Conservation (phyloP, 2,329 filamentous ascomycete species). For the Talaromyces marneffei region DNA sequence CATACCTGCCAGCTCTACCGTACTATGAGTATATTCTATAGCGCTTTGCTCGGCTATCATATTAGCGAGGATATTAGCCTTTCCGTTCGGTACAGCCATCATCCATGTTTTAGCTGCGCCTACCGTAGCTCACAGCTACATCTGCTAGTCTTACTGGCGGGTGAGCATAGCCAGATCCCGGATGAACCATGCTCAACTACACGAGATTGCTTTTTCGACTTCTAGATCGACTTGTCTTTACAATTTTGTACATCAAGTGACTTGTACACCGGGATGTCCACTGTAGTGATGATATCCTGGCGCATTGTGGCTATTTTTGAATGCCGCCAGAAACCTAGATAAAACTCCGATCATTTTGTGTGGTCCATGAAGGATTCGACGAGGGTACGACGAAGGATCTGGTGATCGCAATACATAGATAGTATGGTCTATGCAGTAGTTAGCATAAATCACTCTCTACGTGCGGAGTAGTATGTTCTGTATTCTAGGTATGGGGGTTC, state of each 20-base stretch:
- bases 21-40: too few species aligned
- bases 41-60: not conserved
- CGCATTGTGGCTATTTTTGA: slow-evolving; percentile 3
- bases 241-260: not conserved
- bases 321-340: not conserved
- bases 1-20: too few species aligned
- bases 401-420: too few species aligned
- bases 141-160: not conserved
- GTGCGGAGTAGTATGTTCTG: too few species aligned
- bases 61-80: not conserved
- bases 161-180: not conserved
- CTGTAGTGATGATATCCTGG: not conserved
- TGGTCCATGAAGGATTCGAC: not conserved
- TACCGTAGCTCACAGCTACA: not conserved
- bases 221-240: not conserved
- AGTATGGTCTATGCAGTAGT: too few species aligned
- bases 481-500: too few species aligned
- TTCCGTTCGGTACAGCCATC: not conserved
- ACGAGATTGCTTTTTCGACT: not conserved
- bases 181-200: not conserved
- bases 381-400: not conserved
- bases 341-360: not conserved
- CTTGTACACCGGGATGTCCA: not conserved
- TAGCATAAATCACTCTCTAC: too few species aligned
- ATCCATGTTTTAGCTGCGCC: not conserved